Evolutionary conservation across 2,329 filamentous ascomycete species (phyloP).

Genomic region (Fusarium denticulatum): DNA sequence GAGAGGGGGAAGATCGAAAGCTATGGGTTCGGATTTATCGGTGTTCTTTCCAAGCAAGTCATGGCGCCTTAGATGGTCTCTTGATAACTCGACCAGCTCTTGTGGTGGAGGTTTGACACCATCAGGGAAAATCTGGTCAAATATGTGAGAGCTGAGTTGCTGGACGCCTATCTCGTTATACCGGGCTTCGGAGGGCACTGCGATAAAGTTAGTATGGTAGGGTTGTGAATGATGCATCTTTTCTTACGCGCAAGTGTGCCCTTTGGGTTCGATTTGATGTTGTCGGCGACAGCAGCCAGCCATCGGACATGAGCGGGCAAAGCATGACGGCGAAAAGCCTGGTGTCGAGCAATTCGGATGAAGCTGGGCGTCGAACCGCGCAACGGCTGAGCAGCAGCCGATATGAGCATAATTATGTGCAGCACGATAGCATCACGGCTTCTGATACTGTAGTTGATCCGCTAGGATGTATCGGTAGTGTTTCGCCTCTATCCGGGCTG

Average conservation of each 20-base stretch:
- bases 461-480: conserved; percentile 17
- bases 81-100: conserved; percentile 81
- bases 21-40: conserved; percentile 78
- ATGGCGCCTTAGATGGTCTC: conserved; percentile 84
- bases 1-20: conserved; percentile 83
- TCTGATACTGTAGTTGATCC: conserved; percentile 1
- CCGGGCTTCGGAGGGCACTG: conserved; percentile 68
- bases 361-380: conserved; percentile 58
- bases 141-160: conserved; percentile 86
- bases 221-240: background rate
- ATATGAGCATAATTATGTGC: conserved; percentile 45
- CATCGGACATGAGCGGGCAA: conserved; percentile 55
- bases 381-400: conserved; percentile 50
- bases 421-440: conserved; percentile 41
- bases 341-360: conserved; percentile 61
- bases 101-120: conserved; percentile 66
- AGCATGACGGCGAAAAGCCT: conserved; percentile 52
- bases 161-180: conserved; percentile 96
- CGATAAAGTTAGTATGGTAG: background rate
- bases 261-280: conserved; percentile 25
- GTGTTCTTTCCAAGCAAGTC: conserved; percentile 91
- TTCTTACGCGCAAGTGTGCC: conserved; percentile 55
- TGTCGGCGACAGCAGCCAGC: conserved; percentile 52
- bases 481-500: background rate
- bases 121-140: conserved; percentile 81